These are phyloP conservation scores for Vaccinium myrtillus DNA, from an alignment of 148 eudicot species.

Conservation along the genomic window DNA sequence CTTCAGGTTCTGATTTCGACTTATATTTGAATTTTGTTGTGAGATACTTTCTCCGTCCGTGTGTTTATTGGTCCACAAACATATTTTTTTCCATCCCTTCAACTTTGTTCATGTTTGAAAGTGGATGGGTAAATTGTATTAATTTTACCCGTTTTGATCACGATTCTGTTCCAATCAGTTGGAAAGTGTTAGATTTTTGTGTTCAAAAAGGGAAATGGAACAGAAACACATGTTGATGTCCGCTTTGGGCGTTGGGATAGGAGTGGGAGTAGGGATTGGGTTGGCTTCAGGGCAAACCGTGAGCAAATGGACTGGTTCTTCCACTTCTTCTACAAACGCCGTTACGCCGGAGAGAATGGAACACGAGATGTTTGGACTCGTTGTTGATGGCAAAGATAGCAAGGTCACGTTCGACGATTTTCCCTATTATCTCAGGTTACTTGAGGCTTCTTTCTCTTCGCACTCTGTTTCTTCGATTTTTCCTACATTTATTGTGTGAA, in stretches of 20 bases:
- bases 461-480: background rate
- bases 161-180: background rate
- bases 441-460: background rate
- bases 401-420: conserved; percentile 86
- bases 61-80: too few relatives aligned
- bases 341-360: conserved; percentile 65
- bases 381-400: conserved; percentile 62
- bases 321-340: conserved; percentile 24
- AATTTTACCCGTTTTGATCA: background rate
- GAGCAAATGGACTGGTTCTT: conserved; percentile 54
- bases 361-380: conserved; percentile 59
- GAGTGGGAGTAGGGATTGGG: conserved; percentile 89
- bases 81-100: too few relatives aligned
- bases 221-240: conserved; percentile 70
- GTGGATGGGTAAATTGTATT: too few relatives aligned
- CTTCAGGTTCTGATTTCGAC: background rate
- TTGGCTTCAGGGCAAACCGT: conserved; percentile 75
- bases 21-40: too few relatives aligned
- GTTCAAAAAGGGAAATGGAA: conserved; percentile 45
- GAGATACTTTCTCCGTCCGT: too few relatives aligned
- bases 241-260: conserved; percentile 84
- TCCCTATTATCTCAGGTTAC: conserved; percentile 85
- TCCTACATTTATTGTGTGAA: background rate
- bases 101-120: too few relatives aligned
- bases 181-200: background rate